Conservation (phyloP, 257 asterid species). For the Henckelia pumila region DNA sequence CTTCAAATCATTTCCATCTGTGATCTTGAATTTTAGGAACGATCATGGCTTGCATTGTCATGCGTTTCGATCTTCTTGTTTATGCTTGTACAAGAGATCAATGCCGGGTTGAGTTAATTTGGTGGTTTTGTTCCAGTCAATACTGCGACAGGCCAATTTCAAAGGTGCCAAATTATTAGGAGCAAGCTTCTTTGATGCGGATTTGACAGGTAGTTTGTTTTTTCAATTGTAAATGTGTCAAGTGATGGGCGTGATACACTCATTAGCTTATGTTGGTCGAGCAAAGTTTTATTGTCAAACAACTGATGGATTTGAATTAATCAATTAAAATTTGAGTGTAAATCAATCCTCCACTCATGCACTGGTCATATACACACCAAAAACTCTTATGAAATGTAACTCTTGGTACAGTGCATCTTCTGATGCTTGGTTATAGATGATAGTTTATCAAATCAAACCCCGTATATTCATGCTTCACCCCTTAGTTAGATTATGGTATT, state of each 20-base stretch:
- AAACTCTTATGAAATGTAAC: no score
- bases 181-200: constrained; percentile 99
- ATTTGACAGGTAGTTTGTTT: constrained; percentile 68
- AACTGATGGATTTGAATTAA: neutral
- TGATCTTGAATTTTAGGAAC: neutral
- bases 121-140: constrained; percentile 49
- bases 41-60: neutral
- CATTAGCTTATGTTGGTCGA: neutral
- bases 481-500: no score
- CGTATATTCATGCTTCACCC: no score
- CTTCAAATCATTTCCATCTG: neutral
- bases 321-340: neutral
- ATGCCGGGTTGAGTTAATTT: constrained; percentile 16
- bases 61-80: constrained; percentile 1
- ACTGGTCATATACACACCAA: no score
- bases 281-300: neutral
- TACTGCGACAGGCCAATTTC: constrained; percentile 90
- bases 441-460: no score
- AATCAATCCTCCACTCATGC: neutral
- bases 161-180: constrained; percentile 90
- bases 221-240: neutral
- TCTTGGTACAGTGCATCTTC: no score
- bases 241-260: neutral
- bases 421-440: no score
- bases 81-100: constrained; percentile 1